Evolutionary conservation across 2,329 filamentous ascomycete species (phyloP).

Genomic region (Aureobasidium vineae): DNA sequence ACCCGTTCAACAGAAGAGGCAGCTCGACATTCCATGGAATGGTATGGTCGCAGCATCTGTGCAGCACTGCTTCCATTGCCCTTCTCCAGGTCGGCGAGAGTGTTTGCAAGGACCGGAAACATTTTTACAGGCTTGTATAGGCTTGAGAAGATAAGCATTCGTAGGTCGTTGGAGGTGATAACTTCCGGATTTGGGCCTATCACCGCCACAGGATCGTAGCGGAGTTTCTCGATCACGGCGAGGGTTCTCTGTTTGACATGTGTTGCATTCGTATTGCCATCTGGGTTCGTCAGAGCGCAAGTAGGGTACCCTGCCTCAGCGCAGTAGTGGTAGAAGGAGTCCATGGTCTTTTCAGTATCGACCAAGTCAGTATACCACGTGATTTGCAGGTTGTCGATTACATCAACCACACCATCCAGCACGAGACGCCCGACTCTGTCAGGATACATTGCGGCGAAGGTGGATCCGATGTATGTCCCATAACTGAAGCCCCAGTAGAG

Average conservation of each 20-base stretch:
- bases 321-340: constrained; percentile 35
- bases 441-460: constrained; percentile 49
- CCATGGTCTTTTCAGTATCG: constrained; percentile 54
- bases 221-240: constrained; percentile 44
- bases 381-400: constrained; percentile 49
- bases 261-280: constrained; percentile 25
- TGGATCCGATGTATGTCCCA: constrained; percentile 48
- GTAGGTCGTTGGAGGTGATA: constrained; percentile 10
- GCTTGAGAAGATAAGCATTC: background rate
- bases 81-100: constrained; percentile 38
- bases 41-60: constrained; percentile 38
- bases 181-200: background rate
- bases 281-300: constrained; percentile 33
- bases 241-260: constrained; percentile 42
- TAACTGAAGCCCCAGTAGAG: constrained; percentile 48
- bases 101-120: constrained; percentile 37
- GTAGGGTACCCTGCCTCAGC: constrained; percentile 37
- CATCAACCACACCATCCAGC: constrained; percentile 46
- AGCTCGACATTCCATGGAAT: constrained; percentile 41
- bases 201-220: constrained; percentile 46
- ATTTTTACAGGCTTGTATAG: constrained; percentile 40
- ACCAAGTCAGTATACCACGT: constrained; percentile 51
- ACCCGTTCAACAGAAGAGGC: constrained; percentile 29
- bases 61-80: constrained; percentile 33
- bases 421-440: constrained; percentile 45